These are phyloP conservation scores for apple (Malus domestica) DNA, from an alignment of 306 rosid species.

Conservation along the genomic window ASM211411v1 NC_041798.1:33322001-33322500, in stretches of 20 bases:
- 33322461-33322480: neutral
- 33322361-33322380: neutral
- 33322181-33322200: neutral
- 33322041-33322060: too few relatives aligned
- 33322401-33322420: neutral
- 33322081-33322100: too few relatives aligned
- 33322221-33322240: neutral
- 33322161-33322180: too few relatives aligned
- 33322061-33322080: too few relatives aligned
- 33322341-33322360: neutral
- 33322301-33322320: neutral
- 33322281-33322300: neutral
- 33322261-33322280: neutral
- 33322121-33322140: too few relatives aligned
- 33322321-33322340: neutral
- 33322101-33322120: too few relatives aligned
- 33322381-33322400: neutral
- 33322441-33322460: neutral
- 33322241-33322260: neutral
- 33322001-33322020: too few relatives aligned
- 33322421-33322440: conserved; percentile 1
- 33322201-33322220: too few relatives aligned
- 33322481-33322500: conserved; percentile 52
- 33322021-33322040: too few relatives aligned
- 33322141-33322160: too few relatives aligned